Evolutionary conservation across 2,329 filamentous ascomycete species (phyloP).

Genomic region (Colletotrichum sp.): DNA sequence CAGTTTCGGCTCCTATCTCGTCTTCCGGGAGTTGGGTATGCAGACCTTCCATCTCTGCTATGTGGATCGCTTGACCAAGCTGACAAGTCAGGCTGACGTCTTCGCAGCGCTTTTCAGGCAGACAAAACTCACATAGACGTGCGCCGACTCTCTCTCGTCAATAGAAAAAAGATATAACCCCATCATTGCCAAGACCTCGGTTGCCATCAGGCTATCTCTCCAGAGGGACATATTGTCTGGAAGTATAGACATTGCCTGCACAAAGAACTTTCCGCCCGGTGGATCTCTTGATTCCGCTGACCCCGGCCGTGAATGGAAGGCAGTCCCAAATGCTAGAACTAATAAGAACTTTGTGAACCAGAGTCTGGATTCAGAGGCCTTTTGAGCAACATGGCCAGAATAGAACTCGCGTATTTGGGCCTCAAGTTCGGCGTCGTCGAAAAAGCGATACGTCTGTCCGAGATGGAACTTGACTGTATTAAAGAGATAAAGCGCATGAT

Average conservation of each 20-base stretch:
- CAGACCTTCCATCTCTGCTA: conserved; percentile 42
- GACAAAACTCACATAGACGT: conserved; percentile 22
- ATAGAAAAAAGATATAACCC: conserved; percentile 41
- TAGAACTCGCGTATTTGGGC: neutral
- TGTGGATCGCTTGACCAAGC: conserved; percentile 43
- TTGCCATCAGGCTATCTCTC: conserved; percentile 40
- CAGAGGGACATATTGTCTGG: conserved; percentile 35
- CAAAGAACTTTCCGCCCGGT: conserved; percentile 34
- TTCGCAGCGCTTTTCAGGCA: neutral
- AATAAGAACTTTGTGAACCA: neutral
- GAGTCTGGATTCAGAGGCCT: conserved; percentile 11
- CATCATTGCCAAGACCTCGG: conserved; percentile 38
- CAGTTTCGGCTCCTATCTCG: conserved; percentile 35
- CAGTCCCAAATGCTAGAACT: neutral
- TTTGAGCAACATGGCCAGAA: neutral
- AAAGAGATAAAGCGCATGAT: neutral
- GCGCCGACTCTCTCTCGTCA: conserved; percentile 33
- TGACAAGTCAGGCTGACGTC: conserved; percentile 21
- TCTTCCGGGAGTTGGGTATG: conserved; percentile 43
- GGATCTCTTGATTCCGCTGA: neutral
- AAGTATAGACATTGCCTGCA: conserved; percentile 37
- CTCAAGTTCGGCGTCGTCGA: neutral
- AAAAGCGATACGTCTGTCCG: neutral
- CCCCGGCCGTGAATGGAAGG: neutral
- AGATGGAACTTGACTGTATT: neutral